Evolutionary conservation across 768 basidiomycete species (phyloP), one percentile per base, ranked within the genome.

Genomic region (Phanerodontia chrysosporium): DNA sequence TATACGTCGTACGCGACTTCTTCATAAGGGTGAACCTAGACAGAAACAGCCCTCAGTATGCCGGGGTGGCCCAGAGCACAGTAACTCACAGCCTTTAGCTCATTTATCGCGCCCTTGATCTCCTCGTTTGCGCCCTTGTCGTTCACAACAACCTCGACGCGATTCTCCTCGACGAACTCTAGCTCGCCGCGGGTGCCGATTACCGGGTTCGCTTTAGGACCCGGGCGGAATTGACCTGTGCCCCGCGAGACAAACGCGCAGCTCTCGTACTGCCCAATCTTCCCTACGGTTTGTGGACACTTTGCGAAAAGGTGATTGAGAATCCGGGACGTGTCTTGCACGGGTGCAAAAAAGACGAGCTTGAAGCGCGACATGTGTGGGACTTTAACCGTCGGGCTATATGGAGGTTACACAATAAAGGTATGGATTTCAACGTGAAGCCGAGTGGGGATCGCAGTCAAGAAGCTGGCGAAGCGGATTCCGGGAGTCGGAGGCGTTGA

Each of bases 1-100:
- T 83, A 81, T 1, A 84, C 79, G 61, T 83, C 81, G 61, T 83
- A 83, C 4, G 78, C 82, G 49, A 83, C 79, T 66, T 83, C 78
- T 68, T 83, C 82, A 60, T 83, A 83, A 7, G 81, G 81, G 64
- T 83, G 83, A 4, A 76, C 73, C 81, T 83, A 59, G 14, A 7
- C 32, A 35, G 32, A 12, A 29, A 39, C 6, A 45, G 32, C 8
- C 9, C 30, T 6, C 24, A 36, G n/a, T 35, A 45, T 45, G 1
- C 32, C 12, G 22, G 18, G 1, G 45, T 58, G 29, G n/a, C 7
- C 9, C 14, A 55, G 30, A 24, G 22, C 14, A 69, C n/a, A 28
- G 6, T 3, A 1, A 49, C 75, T 60, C 61, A 81, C 83, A 69
- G 72, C 72, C 68, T 82, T 80, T 45, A 83, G 67, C 58, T 77